These are phyloP conservation scores for Pichia scutulata DNA, from an alignment of 805 yeast species.

Conservation along the genomic window DNA sequence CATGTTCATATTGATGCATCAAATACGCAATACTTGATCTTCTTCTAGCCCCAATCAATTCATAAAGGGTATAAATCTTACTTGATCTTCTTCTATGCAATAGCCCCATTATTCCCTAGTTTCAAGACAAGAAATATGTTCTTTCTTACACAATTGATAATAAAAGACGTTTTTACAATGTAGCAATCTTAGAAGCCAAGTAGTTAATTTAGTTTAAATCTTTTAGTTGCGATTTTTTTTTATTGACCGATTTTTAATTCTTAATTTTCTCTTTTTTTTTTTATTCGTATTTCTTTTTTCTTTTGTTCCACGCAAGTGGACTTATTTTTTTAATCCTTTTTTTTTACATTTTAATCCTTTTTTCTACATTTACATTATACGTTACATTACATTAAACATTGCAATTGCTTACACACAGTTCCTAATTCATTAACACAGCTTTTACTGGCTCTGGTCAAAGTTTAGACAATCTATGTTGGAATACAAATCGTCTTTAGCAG, in stretches of 20 bases:
- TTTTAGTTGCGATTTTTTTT: not conserved
- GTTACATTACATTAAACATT: not conserved
- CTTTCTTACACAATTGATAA: not conserved
- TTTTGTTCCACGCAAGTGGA: not conserved
- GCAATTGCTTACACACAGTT: not conserved
- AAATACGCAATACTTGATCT: not conserved
- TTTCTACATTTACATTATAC: not conserved
- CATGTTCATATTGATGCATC: not conserved
- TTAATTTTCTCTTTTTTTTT: too few relatives aligned
- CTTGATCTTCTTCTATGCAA: not conserved
- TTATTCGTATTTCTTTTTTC: not conserved
- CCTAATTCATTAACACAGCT: conserved; percentile 22
- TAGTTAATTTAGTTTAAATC: not conserved
- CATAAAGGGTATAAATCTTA: not conserved
- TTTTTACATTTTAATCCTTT: not conserved
- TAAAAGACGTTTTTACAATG: not conserved
- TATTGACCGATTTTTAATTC: not conserved
- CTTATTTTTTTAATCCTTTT: not conserved
- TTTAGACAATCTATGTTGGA: conserved; percentile 23
- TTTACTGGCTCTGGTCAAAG: conserved; percentile 12
- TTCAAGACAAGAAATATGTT: not conserved
- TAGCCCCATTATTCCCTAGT: not conserved
- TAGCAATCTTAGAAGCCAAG: not conserved
- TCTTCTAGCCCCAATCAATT: not conserved
- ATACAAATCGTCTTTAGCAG: conserved; percentile 20